Evolutionary conservation across 352 stramenopile genomes (phyloP), one percentile per base, ranked within the genome.

Genomic region (Globisporangium cederbergense): DNA sequence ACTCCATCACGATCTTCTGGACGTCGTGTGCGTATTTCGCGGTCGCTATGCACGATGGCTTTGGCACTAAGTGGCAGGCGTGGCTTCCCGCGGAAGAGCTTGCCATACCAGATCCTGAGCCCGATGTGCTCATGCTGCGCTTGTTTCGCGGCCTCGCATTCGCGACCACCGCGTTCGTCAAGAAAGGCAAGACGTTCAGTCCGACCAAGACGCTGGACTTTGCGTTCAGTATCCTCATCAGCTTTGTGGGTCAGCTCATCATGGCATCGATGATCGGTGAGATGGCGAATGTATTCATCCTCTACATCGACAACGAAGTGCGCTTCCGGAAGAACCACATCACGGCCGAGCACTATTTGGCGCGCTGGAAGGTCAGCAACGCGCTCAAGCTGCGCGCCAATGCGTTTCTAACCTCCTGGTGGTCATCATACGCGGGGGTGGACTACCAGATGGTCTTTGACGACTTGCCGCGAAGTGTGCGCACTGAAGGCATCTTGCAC

Each of bases 241-340:
- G 74, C 46, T 86, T 89, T 40, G 47, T 73, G 6, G 79, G 83
- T 0, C 78, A 88, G 61, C 70, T 91, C 18, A 67, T 83, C 51
- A 91, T 89, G 83, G 78, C 79, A n/a, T 70, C 89, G 14, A 90
- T 91, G 78, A 90, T 91, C 55, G 78, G 80, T 18, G 78, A 90
- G 62, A 79, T 90, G 60, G 81, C 80, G 3, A 86, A 82, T 34
- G 63, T 91, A 0, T 87, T 84, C 56, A 65, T 89, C 62, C 63
- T 83, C 1, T 84, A 75, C 36, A 87, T 83, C 42, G 74, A 83
- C 49, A 86, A 87, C 58, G 76, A 89, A 65, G 75, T 89, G 32
- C 76, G 81, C 32, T 91, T 84, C 62, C 80, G 80, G n/a, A 91
- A 90, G 64, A 86, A 78, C 58, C 79, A 91, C 53, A 81, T 90